Conservation (phyloP, 2,329 filamentous ascomycete genomes). For the Alternaria gansuensis region DNA sequence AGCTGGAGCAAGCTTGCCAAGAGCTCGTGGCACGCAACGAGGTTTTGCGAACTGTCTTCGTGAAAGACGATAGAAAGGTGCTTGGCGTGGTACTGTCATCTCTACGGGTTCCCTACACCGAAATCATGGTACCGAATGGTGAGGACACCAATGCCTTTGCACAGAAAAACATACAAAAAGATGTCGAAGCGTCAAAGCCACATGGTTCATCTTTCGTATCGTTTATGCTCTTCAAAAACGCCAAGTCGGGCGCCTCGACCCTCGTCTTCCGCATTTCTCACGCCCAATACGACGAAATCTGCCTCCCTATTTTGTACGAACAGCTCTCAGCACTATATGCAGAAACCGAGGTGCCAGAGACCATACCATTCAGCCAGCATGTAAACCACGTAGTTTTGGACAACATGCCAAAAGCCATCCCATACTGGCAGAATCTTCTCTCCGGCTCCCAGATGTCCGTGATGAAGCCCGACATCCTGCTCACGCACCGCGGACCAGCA, state of each 20-base stretch:
- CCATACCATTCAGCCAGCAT: conserved; percentile 59
- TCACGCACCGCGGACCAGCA: conserved; percentile 40
- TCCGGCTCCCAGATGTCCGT: conserved; percentile 61
- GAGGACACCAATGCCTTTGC: conserved; percentile 62
- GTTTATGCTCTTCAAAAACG: conserved; percentile 64
- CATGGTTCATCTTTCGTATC: conserved; percentile 61
- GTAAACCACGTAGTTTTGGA: conserved; percentile 54
- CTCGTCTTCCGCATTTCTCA: conserved; percentile 72
- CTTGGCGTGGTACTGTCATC: conserved; percentile 67
- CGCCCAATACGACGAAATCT: conserved; percentile 75
- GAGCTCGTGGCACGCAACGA: conserved; percentile 69
- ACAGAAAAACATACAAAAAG: conserved; percentile 63
- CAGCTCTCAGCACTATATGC: conserved; percentile 67
- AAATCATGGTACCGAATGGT: conserved; percentile 53
- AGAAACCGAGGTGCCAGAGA: conserved; percentile 39
- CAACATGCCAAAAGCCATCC: conserved; percentile 59
- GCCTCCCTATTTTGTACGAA: conserved; percentile 67
- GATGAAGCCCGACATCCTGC: conserved; percentile 46
- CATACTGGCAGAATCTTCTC: conserved; percentile 70
- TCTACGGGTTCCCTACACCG: conserved; percentile 61
- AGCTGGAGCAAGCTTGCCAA: conserved; percentile 61
- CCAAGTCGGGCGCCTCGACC: conserved; percentile 61
- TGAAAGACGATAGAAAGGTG: conserved; percentile 59
- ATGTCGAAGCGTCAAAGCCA: conserved; percentile 65
- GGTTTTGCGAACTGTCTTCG: conserved; percentile 72